A percentile compares a stretch with the other conserved stretches of the same genome.
phyloP scores from a whole-genome alignment of 2,329 filamentous ascomycete species.

The Talaromyces sp. region DNA sequence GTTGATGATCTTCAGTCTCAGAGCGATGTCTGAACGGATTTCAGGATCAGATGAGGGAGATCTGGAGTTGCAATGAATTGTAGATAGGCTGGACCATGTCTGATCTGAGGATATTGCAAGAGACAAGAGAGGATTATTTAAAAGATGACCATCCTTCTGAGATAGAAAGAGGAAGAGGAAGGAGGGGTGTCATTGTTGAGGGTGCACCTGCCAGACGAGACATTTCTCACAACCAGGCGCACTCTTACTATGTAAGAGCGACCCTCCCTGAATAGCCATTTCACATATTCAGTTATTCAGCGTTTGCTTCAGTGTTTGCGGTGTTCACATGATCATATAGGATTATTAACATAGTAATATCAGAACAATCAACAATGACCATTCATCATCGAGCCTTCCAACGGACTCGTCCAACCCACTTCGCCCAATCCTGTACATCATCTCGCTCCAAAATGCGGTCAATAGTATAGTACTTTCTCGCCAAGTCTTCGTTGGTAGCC shows the following conservation, averaged over 20 bases:
- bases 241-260: not conserved
- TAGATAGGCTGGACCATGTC: not conserved
- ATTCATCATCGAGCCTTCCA: conserved; percentile 58
- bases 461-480: conserved; percentile 68
- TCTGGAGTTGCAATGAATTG: not conserved
- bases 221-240: not conserved
- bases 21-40: not conserved
- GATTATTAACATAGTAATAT: not conserved
- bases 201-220: not conserved
- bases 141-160: not conserved
- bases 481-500: conserved; percentile 73
- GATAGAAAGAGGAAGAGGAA: not conserved
- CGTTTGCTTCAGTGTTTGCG: not conserved
- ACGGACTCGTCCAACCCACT: conserved; percentile 68
- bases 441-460: conserved; percentile 67
- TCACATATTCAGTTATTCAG: not conserved
- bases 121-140: not conserved
- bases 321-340: not conserved
- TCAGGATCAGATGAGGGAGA: not conserved
- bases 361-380: not conserved
- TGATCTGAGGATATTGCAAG: not conserved
- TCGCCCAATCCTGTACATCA: conserved; percentile 67
- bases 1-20: not conserved
- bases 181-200: not conserved
- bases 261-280: not conserved